Percentiles rank a stretch among this genome's conserved stretches.
Evolutionary conservation across 2,329 filamentous ascomycete species (phyloP).

Genomic region (Elsinoe arachidis): DNA sequence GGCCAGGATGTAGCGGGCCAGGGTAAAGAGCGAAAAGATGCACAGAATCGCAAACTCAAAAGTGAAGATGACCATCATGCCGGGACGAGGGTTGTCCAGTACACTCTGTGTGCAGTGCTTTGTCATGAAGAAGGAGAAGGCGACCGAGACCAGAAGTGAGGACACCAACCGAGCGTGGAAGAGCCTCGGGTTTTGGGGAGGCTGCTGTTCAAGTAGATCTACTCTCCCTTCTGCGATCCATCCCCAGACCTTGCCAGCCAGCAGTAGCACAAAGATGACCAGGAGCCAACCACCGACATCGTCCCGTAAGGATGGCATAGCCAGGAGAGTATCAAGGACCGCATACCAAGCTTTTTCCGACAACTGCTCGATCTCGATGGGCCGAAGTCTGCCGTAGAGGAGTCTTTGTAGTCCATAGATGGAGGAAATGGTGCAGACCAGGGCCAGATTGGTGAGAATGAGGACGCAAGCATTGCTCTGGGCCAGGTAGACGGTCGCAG

Average conservation of each 20-base stretch:
- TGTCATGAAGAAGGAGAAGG: conserved; percentile 73
- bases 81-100: conserved; percentile 77
- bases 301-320: conserved; percentile 96
- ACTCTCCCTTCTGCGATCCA: conserved; percentile 96
- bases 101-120: conserved; percentile 75
- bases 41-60: conserved; percentile 91
- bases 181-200: conserved; percentile 74
- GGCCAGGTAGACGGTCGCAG: conserved; percentile 89
- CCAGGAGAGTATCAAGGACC: conserved; percentile 89
- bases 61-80: conserved; percentile 99
- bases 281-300: conserved; percentile 92
- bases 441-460: conserved; percentile 83
- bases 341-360: conserved; percentile 98
- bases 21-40: conserved; percentile 71
- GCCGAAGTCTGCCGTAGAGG: conserved; percentile 81
- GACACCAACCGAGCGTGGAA: conserved; percentile 77
- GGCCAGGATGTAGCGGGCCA: conserved; percentile 67
- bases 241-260: conserved; percentile 94
- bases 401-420: conserved; percentile 82
- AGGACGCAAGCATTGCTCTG: conserved; percentile 94
- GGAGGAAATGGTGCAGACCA: conserved; percentile 70
- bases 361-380: conserved; percentile 91
- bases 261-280: conserved; percentile 86
- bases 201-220: conserved; percentile 90
- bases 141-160: conserved; percentile 68